phyloP scores from a whole-genome alignment of 2,329 filamentous ascomycete species.

The Pseudocercospora eumusae region DNA sequence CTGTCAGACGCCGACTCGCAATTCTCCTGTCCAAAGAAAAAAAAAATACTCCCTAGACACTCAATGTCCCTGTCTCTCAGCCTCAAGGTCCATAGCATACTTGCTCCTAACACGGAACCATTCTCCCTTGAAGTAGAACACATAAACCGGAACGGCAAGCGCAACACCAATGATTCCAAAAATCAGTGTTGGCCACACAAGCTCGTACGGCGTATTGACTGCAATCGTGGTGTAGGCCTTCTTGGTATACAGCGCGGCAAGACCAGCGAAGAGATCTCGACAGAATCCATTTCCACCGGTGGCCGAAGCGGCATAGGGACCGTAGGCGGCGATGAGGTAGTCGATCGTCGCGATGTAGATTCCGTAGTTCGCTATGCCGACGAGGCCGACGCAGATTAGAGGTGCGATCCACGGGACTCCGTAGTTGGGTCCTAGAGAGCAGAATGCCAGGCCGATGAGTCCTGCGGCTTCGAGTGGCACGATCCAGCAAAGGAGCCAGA shows the following conservation, averaged over 20 bases:
- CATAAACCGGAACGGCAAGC: slow-evolving; percentile 56
- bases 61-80: slow-evolving; percentile 30
- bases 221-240: slow-evolving; percentile 48
- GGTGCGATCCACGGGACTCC: slow-evolving; percentile 66
- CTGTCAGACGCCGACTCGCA: not conserved
- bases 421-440: slow-evolving; percentile 59
- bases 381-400: slow-evolving; percentile 64
- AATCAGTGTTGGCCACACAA: slow-evolving; percentile 56
- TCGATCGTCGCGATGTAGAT: slow-evolving; percentile 41
- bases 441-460: slow-evolving; percentile 70
- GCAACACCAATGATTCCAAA: slow-evolving; percentile 54
- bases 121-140: slow-evolving; percentile 52
- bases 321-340: slow-evolving; percentile 74
- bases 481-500: slow-evolving; percentile 65
- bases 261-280: slow-evolving; percentile 71
- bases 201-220: slow-evolving; percentile 30
- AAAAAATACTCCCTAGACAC: too few species aligned
- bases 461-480: slow-evolving; percentile 65
- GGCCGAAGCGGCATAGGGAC: slow-evolving; percentile 66
- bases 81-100: slow-evolving; percentile 50
- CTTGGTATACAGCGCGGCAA: slow-evolving; percentile 67
- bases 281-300: slow-evolving; percentile 76
- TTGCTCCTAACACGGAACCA: slow-evolving; percentile 50
- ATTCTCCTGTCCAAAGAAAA: not conserved
- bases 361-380: slow-evolving; percentile 67